phyloP scores from a whole-genome alignment of 2,329 filamentous ascomycete genomes.

The Hymenoscyphus occultus region DNA sequence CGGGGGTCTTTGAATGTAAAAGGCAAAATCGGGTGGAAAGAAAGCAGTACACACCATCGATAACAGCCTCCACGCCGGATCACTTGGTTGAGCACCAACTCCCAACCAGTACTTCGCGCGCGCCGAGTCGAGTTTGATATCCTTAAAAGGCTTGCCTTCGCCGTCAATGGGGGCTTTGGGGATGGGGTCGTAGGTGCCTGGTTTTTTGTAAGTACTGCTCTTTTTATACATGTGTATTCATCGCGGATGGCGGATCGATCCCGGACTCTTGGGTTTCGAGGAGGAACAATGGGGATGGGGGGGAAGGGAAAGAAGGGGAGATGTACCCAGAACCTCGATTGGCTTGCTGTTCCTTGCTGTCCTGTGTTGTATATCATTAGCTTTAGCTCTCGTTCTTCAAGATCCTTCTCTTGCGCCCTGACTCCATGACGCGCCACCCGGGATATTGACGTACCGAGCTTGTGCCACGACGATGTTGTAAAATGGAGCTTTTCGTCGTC shows the following conservation, averaged over 20 bases:
- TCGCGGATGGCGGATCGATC: background rate
- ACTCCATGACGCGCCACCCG: too few species aligned
- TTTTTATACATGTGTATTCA: background rate
- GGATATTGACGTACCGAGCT: constrained; percentile 61
- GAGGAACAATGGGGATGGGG: background rate
- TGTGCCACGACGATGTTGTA: constrained; percentile 98
- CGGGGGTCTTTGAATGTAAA: background rate
- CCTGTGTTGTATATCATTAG: constrained; percentile 43
- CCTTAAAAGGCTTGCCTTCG: constrained; percentile 76
- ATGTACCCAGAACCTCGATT: constrained; percentile 78
- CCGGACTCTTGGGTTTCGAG: background rate
- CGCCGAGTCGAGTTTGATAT: constrained; percentile 79
- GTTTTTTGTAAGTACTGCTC: background rate
- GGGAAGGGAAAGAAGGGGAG: background rate
- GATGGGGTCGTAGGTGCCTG: constrained; percentile 65
- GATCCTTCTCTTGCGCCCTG: too few species aligned
- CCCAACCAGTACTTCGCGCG: constrained; percentile 94
- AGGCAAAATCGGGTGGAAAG: background rate
- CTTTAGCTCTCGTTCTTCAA: too few species aligned
- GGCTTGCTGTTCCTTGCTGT: constrained; percentile 84
- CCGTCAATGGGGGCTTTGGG: constrained; percentile 58
- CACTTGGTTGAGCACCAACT: constrained; percentile 91
- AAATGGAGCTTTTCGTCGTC: constrained; percentile 80
- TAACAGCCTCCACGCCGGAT: constrained; percentile 83
- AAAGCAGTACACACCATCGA: constrained; percentile 59